Evolutionary conservation across 2,329 filamentous ascomycete species (phyloP), one percentile per base, ranked within the genome.

Genomic region (Nigrospora osmanthi): DNA sequence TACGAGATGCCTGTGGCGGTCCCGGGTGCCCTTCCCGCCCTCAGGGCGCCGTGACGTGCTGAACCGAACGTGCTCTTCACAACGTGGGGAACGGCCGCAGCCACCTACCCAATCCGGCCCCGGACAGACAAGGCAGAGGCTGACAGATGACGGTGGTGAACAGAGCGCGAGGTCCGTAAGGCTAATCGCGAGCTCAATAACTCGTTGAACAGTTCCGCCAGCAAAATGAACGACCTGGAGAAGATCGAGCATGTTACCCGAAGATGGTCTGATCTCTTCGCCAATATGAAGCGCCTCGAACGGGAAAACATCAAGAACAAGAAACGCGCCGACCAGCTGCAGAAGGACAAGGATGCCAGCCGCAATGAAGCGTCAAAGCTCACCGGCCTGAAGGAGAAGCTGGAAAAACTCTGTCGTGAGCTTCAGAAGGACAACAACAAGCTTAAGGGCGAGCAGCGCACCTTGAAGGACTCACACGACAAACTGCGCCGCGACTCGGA

Each of bases 401-500:
- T 98, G 38, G 93, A 98, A 67, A 98, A 97, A 63, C 73, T 98
- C 31, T 96, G 90, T 58, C 77, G 93, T 46, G 93, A 98, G 65
- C 76, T 98, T 45, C 93, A 94, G 49, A 87, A 91, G 57, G 93
- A 98, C 61, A 98, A 98, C 65, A 97, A 97, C 68, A 94, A 95
- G 69, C 81, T 98, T 53, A 97, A 97, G 85, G 87, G 89, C 68
- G 93, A 98, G 65, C 95, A 96, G 65, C 91, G 95, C 60, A 89
- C 88, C 43, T 75, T 95, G 28, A 86, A 91, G 57, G 89, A 91
- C 53, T 87, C 80, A 36, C 88, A 95, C 59, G 89, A 89, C 51
- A 81, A 84, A 54, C 89, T 89, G 44, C 84, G 89, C 43, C 76
- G 84, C 50, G 83, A 89, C 39, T 87, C 93, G 65, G 91, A 96